Evolutionary conservation across 2,329 filamentous ascomycete genomes (phyloP).

Genomic region (Xylariaceae sp.): DNA sequence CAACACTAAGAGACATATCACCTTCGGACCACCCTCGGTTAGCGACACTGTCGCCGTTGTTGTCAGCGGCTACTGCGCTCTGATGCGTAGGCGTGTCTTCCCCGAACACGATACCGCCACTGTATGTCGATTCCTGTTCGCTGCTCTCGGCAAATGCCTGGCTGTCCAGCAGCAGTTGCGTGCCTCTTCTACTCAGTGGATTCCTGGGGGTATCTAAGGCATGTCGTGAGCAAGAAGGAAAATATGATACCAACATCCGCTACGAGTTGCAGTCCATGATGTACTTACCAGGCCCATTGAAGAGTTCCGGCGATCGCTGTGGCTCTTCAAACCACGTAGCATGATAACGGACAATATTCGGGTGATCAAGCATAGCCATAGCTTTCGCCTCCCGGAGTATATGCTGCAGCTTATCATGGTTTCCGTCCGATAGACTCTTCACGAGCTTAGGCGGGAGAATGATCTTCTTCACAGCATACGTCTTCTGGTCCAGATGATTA

Average conservation of each 20-base stretch:
- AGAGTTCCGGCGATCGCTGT: slow-evolving; percentile 13
- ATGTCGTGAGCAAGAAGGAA: not conserved
- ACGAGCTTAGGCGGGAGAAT: slow-evolving; percentile 27
- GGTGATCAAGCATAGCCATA: slow-evolving; percentile 31
- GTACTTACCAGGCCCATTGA: slow-evolving; percentile 10
- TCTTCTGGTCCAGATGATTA: slow-evolving; percentile 29
- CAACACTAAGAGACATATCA: slow-evolving; percentile 30
- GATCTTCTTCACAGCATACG: slow-evolving; percentile 33
- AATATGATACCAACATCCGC: not conserved
- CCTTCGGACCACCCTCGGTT: slow-evolving; percentile 34
- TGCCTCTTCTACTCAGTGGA: slow-evolving; percentile 8
- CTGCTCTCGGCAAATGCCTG: slow-evolving; percentile 15
- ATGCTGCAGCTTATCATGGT: slow-evolving; percentile 28
- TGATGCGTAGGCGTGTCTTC: slow-evolving; percentile 21
- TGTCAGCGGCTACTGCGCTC: not conserved
- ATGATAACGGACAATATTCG: slow-evolving; percentile 33
- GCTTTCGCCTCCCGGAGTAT: slow-evolving; percentile 32
- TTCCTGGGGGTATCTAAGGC: slow-evolving; percentile 1
- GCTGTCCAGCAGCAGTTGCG: slow-evolving; percentile 23
- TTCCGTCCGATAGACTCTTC: slow-evolving; percentile 28
- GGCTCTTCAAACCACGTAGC: slow-evolving; percentile 32
- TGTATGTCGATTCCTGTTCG: slow-evolving; percentile 11
- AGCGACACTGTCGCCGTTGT: not conserved
- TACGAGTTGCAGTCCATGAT: not conserved
- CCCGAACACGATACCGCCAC: slow-evolving; percentile 22